Conservation (phyloP, 75 land plant genomes). For the Cunninghamia lanceolata region DNA sequence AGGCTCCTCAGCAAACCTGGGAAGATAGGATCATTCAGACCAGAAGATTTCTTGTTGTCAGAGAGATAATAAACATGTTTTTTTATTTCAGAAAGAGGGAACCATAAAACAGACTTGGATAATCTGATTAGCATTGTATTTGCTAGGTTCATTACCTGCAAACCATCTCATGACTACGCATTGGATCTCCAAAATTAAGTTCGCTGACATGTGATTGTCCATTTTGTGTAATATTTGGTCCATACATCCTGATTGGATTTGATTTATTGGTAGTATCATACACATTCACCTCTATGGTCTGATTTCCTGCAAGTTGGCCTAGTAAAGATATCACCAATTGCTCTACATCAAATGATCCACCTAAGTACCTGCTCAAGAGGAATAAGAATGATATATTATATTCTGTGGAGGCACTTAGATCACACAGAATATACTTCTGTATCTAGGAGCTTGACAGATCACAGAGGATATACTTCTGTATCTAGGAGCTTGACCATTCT, state of each 20-base stretch:
- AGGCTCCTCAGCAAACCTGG: constrained; percentile 65
- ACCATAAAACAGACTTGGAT: neutral
- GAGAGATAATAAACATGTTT: neutral
- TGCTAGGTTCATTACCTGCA: constrained; percentile 60
- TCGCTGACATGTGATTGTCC: constrained; percentile 42
- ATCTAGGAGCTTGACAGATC: no score
- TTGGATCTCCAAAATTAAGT: constrained; percentile 86
- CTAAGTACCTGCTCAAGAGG: constrained; percentile 54
- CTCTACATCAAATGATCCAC: constrained; percentile 74
- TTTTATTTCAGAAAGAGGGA: constrained; percentile 5
- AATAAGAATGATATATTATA: neutral
- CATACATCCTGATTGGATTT: constrained; percentile 74
- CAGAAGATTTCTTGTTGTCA: neutral
- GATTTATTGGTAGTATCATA: constrained; percentile 65
- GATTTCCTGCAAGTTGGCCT: constrained; percentile 75
- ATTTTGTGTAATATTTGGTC: constrained; percentile 21
- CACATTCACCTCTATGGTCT: constrained; percentile 74
- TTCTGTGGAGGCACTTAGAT: neutral
- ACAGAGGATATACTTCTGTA: no score
- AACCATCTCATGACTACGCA: constrained; percentile 72
- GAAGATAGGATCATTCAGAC: constrained; percentile 1
- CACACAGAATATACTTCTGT: neutral
- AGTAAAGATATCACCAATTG: constrained; percentile 78
- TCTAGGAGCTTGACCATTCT: neutral
- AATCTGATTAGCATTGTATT: neutral